These are phyloP conservation scores for Articulospora tetracladia DNA, from an alignment of 495 filamentous ascomycete genomes.

Conservation along the genomic window DNA sequence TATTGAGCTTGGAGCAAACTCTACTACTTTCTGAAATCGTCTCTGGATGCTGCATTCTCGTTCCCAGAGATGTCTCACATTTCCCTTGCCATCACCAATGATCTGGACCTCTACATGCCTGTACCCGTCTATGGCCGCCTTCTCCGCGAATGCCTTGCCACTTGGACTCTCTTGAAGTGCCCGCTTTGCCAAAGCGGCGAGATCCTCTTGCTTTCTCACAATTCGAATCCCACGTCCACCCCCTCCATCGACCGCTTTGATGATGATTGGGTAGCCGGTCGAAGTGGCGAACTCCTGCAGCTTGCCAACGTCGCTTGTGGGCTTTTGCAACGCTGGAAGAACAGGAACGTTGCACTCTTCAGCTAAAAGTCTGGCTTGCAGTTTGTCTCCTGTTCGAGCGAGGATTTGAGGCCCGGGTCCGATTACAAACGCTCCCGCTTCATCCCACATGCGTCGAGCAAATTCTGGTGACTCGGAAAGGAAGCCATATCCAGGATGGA, in stretches of 20 bases:
- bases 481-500: slow-evolving; percentile 63
- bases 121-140: slow-evolving; percentile 40
- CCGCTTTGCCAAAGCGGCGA: slow-evolving; percentile 36
- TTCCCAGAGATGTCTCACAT: slow-evolving; percentile 54
- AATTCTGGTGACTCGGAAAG: slow-evolving; percentile 57
- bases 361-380: slow-evolving; percentile 51
- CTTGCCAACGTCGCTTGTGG: slow-evolving; percentile 36
- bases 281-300: slow-evolving; percentile 39
- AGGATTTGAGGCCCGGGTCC: slow-evolving; percentile 52
- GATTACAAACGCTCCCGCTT: slow-evolving; percentile 45
- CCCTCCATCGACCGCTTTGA: slow-evolving; percentile 51
- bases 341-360: slow-evolving; percentile 51
- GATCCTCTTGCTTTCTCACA: slow-evolving; percentile 34
- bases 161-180: slow-evolving; percentile 32
- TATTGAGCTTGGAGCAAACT: slow-evolving; percentile 30
- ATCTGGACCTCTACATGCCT: slow-evolving; percentile 57
- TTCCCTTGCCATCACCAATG: slow-evolving; percentile 49
- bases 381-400: slow-evolving; percentile 50
- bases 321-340: slow-evolving; percentile 40
- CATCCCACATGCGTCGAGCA: slow-evolving; percentile 44
- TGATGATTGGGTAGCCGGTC: slow-evolving; percentile 53
- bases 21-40: slow-evolving; percentile 56
- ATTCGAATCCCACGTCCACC: slow-evolving; percentile 49
- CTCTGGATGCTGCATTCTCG: slow-evolving; percentile 58
- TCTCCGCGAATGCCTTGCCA: slow-evolving; percentile 29